Percentiles rank a stretch among this genome's conserved stretches.
Evolutionary conservation across 2,329 filamentous ascomycete species (phyloP).

Genomic region (Scedosporium minutisporum): DNA sequence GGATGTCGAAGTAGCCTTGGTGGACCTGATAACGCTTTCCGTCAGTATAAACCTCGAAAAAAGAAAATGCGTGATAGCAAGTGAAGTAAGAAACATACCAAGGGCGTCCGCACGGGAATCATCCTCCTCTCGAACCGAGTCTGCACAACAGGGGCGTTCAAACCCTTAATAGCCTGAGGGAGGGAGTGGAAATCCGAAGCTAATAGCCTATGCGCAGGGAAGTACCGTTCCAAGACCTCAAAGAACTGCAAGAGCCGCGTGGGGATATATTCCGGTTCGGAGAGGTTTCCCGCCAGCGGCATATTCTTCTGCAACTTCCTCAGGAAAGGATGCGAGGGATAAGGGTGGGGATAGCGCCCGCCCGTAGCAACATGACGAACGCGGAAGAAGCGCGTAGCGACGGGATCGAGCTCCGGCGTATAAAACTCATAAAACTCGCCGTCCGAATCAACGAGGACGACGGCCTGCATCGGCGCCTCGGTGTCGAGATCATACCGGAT

Average conservation of each 20-base stretch:
- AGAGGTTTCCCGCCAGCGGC: constrained; percentile 68
- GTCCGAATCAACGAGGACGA: constrained; percentile 71
- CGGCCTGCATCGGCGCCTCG: constrained; percentile 75
- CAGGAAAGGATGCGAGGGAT: constrained; percentile 40
- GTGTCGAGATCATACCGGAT: constrained; percentile 65
- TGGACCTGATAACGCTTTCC: constrained; percentile 54
- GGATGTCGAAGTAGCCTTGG: constrained; percentile 97
- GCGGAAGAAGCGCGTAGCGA: constrained; percentile 72
- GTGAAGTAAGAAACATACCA: constrained; percentile 49
- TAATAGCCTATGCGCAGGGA: constrained; percentile 80
- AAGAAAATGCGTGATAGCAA: neutral
- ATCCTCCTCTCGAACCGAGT: constrained; percentile 81
- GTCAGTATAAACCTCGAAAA: constrained; percentile 2
- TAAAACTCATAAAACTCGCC: constrained; percentile 97
- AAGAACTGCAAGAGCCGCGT: constrained; percentile 96
- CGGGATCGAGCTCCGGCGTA: constrained; percentile 66
- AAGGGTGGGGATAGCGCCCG: constrained; percentile 54
- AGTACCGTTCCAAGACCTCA: constrained; percentile 76
- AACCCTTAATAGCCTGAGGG: constrained; percentile 69
- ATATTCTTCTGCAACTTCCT: constrained; percentile 53
- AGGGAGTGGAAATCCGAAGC: constrained; percentile 85
- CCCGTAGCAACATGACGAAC: constrained; percentile 70
- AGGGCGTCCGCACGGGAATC: constrained; percentile 80
- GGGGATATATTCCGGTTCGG: constrained; percentile 82
- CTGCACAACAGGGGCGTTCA: constrained; percentile 94